Base-by-base conservation (phyloP, 768 basidiomycete species). In the Lactarius hatsudake region DNA sequence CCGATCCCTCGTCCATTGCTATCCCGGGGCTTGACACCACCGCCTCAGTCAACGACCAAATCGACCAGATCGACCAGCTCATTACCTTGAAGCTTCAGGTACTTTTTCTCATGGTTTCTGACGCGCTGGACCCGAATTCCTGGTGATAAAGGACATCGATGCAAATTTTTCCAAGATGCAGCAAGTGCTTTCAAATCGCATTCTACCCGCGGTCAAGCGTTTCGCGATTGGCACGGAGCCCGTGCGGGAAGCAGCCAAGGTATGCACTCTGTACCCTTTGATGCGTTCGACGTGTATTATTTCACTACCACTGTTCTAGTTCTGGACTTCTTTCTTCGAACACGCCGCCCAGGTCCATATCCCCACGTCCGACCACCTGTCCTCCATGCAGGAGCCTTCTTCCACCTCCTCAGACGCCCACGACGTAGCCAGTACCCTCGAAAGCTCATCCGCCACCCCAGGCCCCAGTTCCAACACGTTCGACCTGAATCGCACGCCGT, bases 271-370 rank as follows among this genome's bases (percentile, higher is more conserved):
- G 18, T 43, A 3, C 26, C 17, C 55, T 36, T 32, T 23, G 32
- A 40, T 10, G 18, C 59, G 15, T 61, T 48, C 15, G 3, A 15
- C 32, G 26, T 55, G 23, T 30, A 51, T 30, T 30, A 1, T 55
- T 42, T 3, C 17, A 4, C 38, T 38, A 43, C 6, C 18, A 18
- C 23, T 13, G 56, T 30, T 30, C 0, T 72, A 96, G 96, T 98
- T 98, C 76, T 98, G 96, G 96, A 89, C 89, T 5, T 90, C 92
- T 0, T 98, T 99, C 81, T 98, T 95, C 74, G 95, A 98, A 74
- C 86, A 91, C 66, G 94, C 95, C 10, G 96, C 96, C 4, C 89
- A 93, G 72, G 89, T 94, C 34, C 86, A 88, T 48, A 89, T 95
- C 54, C 88, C 90, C 5, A 86, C 86, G 1, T 87, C 82, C 40